These are phyloP conservation scores for Pseudomicrostroma phylloplanum DNA, from an alignment of 1,284 basidiomycete species.

Conservation along the genomic window DNA sequence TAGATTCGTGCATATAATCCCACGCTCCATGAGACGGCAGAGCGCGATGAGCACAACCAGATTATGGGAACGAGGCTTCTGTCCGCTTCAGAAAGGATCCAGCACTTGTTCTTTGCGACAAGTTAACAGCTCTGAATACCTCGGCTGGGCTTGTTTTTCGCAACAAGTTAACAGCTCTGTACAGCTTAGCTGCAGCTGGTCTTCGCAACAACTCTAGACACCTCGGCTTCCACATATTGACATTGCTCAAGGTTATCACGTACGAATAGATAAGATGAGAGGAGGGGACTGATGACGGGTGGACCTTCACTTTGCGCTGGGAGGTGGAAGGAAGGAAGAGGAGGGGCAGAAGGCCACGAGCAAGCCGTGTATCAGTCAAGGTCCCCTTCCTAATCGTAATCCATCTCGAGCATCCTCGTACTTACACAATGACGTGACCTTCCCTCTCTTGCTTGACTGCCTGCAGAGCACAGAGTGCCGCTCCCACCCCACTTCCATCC, in stretches of 20 bases:
- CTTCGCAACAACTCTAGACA: too few relatives aligned
- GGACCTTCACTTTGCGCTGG: background rate
- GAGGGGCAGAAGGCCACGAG: background rate
- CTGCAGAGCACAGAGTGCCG: constrained; percentile 16
- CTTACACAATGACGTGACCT: constrained; percentile 3
- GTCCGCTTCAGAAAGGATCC: too few relatives aligned
- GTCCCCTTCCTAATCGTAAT: background rate
- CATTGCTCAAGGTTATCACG: too few relatives aligned
- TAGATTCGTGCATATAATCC: too few relatives aligned
- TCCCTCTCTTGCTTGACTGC: constrained; percentile 13
- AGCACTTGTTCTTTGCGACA: too few relatives aligned
- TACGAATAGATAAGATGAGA: background rate
- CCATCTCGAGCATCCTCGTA: background rate
- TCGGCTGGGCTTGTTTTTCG: background rate
- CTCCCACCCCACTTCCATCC: constrained; percentile 90
- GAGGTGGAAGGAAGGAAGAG: too few relatives aligned
- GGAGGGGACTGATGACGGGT: background rate
- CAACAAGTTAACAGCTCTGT: background rate
- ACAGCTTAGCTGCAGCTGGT: background rate
- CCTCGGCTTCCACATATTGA: background rate
- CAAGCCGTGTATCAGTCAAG: background rate
- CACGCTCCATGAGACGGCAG: too few relatives aligned
- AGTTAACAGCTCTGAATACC: background rate
- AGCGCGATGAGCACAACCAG: too few relatives aligned
- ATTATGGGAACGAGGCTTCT: too few relatives aligned